These are phyloP conservation scores for Laguncularia racemosa DNA, from an alignment of 345 rosid genomes.

Conservation along the genomic window DNA sequence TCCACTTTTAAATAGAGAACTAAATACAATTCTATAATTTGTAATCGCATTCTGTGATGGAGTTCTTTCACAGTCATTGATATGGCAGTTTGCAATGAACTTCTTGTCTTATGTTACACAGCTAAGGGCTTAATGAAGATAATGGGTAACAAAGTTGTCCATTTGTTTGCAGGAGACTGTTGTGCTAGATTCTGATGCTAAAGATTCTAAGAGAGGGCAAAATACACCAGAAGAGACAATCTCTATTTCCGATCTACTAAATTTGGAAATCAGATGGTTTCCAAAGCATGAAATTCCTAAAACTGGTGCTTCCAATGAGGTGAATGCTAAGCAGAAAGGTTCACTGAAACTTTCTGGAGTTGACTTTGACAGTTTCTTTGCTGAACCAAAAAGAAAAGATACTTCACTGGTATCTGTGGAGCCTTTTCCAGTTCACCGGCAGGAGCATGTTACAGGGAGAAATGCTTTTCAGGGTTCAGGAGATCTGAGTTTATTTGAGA, in stretches of 20 bases:
- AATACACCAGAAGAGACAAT: constrained; percentile 22
- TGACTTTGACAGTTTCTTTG: constrained; percentile 36
- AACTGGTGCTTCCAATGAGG: constrained; percentile 12
- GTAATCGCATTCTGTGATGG: too few species aligned
- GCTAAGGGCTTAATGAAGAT: neutral
- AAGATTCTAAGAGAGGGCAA: constrained; percentile 32
- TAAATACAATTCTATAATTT: too few species aligned
- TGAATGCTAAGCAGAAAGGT: constrained; percentile 15
- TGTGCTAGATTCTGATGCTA: constrained; percentile 28
- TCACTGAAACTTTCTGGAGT: constrained; percentile 40
- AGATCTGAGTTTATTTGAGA: constrained; percentile 32
- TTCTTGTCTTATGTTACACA: neutral
- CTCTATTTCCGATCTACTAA: constrained; percentile 51
- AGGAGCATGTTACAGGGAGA: constrained; percentile 19
- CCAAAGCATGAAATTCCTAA: constrained; percentile 26
- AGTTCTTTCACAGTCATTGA: neutral
- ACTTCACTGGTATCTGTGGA: constrained; percentile 19
- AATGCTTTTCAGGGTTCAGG: constrained; percentile 21
- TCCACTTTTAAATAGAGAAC: too few species aligned
- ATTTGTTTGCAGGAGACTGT: constrained; percentile 54
- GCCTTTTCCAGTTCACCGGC: constrained; percentile 9
- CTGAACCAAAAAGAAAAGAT: constrained; percentile 26
- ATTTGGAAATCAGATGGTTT: constrained; percentile 63
- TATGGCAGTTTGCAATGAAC: neutral
- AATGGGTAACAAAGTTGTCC: neutral